Evolutionary conservation across 192 early-diverging fungal species (phyloP), one percentile per base, ranked within the genome.

Genomic region (Funneliformis mosseae): DNA sequence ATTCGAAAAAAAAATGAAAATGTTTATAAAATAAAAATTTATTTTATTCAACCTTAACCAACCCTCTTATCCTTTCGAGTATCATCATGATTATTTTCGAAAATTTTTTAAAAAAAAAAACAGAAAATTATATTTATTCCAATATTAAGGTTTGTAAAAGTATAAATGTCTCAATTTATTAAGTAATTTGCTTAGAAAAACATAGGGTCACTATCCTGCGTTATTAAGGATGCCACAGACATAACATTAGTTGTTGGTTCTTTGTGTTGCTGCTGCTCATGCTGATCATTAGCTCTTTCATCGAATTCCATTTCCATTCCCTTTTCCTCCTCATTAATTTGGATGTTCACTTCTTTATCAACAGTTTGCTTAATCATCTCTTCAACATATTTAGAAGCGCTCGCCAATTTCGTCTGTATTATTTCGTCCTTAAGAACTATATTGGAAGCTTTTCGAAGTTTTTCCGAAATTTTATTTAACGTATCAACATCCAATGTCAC

Each of bases 131-230:
- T n/a, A n/a, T n/a, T n/a, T n/a, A n/a, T n/a, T n/a, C n/a, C n/a
- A n/a, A n/a, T n/a, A n/a, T n/a, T n/a, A n/a, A n/a, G n/a, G n/a
- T n/a, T n/a, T n/a, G n/a, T n/a, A n/a, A n/a, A n/a, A n/a, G n/a
- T n/a, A n/a, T n/a, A n/a, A n/a, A n/a, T n/a, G n/a, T n/a, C n/a
- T n/a, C n/a, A n/a, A n/a, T n/a, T n/a, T n/a, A n/a, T n/a, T n/a
- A n/a, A n/a, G n/a, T n/a, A n/a, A n/a, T n/a, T n/a, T n/a, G n/a
- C n/a, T n/a, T n/a, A n/a, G n/a, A n/a, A n/a, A n/a, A n/a, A n/a
- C n/a, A n/a, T n/a, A 27, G 71, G 48, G 28, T 73, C 71, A 39
- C 48, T 43, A 73, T 73, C 71, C 12, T 73, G 71, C 23, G 71
- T 27, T 48, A 73, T 73, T 14, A 73, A 39, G 12, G 71, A 42